Evolutionary conservation across 345 rosid genomes (phyloP), one percentile per base, ranked within the genome.

Genomic region (Carallia pectinifolia): DNA sequence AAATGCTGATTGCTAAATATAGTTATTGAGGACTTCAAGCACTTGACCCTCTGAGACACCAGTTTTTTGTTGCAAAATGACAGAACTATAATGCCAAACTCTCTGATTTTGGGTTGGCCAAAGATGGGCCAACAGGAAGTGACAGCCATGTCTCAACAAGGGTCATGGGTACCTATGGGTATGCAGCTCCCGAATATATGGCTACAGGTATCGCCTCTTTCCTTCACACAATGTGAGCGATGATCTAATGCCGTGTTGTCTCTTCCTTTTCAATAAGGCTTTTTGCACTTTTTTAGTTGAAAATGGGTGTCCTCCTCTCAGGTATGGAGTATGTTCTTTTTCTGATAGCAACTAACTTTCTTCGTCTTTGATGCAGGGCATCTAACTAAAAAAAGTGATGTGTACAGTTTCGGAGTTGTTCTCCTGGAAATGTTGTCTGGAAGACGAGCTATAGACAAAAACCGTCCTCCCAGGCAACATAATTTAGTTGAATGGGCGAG

Each of bases 111-210:
- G 81, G 81, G 63, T 64, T 77, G 70, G 81, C 81, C 58, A 77
- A 72, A 65, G 81, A 77, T 54, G 81, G 81, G 50, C 81, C 81
- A 52, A 67, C 63, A 29, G 81, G 70, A 17, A 77, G 77, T 58
- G 59, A 77, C 53, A 77, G 81, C 71, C 71, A 77, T 40, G 77
- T 77, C 34, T 77, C 81, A 4, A 77, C 81, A 27, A 72, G 81
- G 52, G 70, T 77, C 71, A 77, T 77, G 81, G 81, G 81, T 9
- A 77, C 81, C 59, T 68, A 68, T 29, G 81, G 81, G 23, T 77
- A 77, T 60, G 81, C 81, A 52, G 81, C 81, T 55, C 81, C 81
- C 13, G 81, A 77, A 62, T 77, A 77, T 44, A 64, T 77, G 81
- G 81, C 77, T 8, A 77, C 81, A 64, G 81, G 80, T 76, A 62